These are phyloP conservation scores for Piper longum DNA, from an alignment of 164 flowering plant genomes.

Conservation along the genomic window DNA sequence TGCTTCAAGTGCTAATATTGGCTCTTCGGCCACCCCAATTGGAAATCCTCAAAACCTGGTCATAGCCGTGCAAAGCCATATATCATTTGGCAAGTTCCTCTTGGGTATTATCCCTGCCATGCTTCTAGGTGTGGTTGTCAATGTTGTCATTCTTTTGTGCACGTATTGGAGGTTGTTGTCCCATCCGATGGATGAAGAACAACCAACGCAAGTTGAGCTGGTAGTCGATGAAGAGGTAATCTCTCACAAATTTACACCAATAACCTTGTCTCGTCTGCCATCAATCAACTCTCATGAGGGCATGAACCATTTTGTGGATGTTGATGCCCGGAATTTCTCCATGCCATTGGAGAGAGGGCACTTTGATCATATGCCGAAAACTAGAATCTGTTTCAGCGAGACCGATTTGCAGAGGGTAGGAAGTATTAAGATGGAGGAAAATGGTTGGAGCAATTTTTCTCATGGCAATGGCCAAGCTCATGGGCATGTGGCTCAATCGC, in stretches of 20 bases:
- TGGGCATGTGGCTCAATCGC: constrained; percentile 4
- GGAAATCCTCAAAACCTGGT: constrained; percentile 91
- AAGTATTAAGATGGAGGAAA: constrained; percentile 12
- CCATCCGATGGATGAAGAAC: constrained; percentile 40
- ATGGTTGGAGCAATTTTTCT: background rate
- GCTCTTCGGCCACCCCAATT: constrained; percentile 86
- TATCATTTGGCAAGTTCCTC: constrained; percentile 55
- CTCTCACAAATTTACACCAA: constrained; percentile 79
- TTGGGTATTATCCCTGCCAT: constrained; percentile 61
- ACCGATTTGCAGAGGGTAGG: constrained; percentile 14
- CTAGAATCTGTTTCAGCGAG: constrained; percentile 17
- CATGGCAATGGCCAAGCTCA: background rate
- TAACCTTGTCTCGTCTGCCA: constrained; percentile 34
- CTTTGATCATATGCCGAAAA: constrained; percentile 25
- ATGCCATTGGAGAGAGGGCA: constrained; percentile 7
- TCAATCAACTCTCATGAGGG: constrained; percentile 2
- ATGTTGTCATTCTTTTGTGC: constrained; percentile 38
- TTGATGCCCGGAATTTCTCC: background rate
- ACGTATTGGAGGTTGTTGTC: constrained; percentile 59
- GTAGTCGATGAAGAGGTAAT: constrained; percentile 34
- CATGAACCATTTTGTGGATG: background rate
- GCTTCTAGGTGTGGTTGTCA: constrained; percentile 50
- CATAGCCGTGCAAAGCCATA: constrained; percentile 61
- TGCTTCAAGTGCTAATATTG: constrained; percentile 84
- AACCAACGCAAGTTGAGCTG: constrained; percentile 20